These are phyloP conservation scores for Gastrolobium bilobum DNA, from an alignment of 306 rosid genomes.

Conservation along the genomic window DNA sequence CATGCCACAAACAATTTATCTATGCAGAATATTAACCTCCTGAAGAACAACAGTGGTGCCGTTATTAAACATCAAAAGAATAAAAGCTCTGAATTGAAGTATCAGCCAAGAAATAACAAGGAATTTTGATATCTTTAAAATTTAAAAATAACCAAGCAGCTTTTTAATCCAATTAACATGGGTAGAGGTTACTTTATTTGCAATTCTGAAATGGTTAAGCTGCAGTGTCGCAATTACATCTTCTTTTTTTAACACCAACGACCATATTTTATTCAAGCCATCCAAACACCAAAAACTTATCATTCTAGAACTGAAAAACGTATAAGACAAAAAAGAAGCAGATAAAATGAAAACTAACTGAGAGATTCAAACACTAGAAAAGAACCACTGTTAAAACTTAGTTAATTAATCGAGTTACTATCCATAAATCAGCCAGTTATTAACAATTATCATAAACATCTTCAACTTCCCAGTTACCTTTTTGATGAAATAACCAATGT, in stretches of 20 bases:
- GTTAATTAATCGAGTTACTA: neutral
- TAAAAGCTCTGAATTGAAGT: neutral
- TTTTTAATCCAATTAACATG: neutral
- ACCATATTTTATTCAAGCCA: conserved; percentile 31
- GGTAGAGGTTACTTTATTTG: neutral
- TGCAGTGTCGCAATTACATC: conserved; percentile 16
- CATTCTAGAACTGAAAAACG: conserved; percentile 4
- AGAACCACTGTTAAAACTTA: conserved; percentile 29
- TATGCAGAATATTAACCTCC: neutral
- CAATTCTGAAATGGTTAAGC: conserved; percentile 19
- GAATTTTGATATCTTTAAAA: conserved; percentile 1
- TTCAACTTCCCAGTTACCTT: conserved; percentile 65
- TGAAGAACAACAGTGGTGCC: conserved; percentile 8
- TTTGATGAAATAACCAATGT: conserved; percentile 79
- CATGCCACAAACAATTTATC: conserved; percentile 44
- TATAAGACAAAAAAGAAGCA: neutral
- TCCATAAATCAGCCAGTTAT: neutral
- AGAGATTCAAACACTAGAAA: conserved; percentile 7
- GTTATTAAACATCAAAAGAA: conserved; percentile 39
- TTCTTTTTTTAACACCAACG: conserved; percentile 10
- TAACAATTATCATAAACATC: conserved; percentile 4
- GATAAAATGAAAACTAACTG: conserved; percentile 7
- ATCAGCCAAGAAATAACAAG: conserved; percentile 29
- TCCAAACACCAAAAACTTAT: neutral
- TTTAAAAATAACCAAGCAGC: conserved; percentile 20